Evolutionary conservation across 1,284 basidiomycete species (phyloP), one percentile per base, ranked within the genome.

Genomic region (Fomitopsis betulina): DNA sequence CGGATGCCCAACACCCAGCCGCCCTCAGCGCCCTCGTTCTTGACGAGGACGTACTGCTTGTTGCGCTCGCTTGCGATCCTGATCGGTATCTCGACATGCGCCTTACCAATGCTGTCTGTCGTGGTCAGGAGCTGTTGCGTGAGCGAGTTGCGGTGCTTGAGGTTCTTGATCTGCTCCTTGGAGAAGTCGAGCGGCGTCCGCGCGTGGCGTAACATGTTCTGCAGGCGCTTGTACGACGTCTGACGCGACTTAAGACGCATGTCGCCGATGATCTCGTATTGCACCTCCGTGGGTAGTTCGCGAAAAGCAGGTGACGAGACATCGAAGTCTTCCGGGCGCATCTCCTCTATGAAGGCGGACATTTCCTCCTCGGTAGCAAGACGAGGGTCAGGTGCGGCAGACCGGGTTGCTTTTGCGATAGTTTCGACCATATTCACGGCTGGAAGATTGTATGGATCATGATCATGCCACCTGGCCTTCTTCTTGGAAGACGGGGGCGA

Each of bases 251-350:
- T 94, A 47, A 96, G 78, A 5, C 96, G 86, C 58, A 98, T 76
- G 75, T 99, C 97, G 58, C 96, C 96, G 32, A 99, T 90, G 63
- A 99, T 95, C 76, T 99, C 97, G 73, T 99, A 99, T 70, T 99
- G 95, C 23, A 97, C 86, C 72, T 98, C 96, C 0, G 93, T 94
- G 0, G 97, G 95, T 10, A 99, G 82, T 61, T 94, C 92, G 27
- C 88, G 87, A 70, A 99, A 99, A n/a, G 88, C 91, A 8, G 91
- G 81, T 1, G 93, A 93, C 17, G 85, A 81, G 56, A 95, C 81
- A 68, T 98, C 95, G 65, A 98, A 91, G 68, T 97, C 94, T 65
- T 94, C 93, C 0, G 94, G 94, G 3, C 87, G 84, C 83, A 97
- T 93, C 51, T 95, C 90, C 56, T 96, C 93, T 63, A 98, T 95